Evolutionary conservation across 345 rosid genomes (phyloP), one percentile per base, ranked within the genome.

Genomic region (Brassica rapa): DNA sequence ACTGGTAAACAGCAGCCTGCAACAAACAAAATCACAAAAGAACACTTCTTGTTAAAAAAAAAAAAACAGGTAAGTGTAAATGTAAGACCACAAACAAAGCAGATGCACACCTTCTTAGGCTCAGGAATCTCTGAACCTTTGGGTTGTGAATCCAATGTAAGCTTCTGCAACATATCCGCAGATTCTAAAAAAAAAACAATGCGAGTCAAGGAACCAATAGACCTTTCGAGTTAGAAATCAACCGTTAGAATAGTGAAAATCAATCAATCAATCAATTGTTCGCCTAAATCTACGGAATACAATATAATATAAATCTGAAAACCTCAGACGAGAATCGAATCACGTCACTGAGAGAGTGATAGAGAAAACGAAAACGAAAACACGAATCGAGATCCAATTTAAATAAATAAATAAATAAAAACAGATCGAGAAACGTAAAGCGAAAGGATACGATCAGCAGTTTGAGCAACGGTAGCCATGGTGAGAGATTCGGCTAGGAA

Each of bases 381-480:
- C 53, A 66, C 62, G 63, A 74, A 14, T 66, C 71, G 66, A 74
- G 62, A 81, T 75, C 72, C 57, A 70, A 41, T 46, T 43, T 6
- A 32, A 32, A 35, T 1, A 33, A 1, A 33, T 56, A 66, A 19
- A 21, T 8, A 78, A 1, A 74, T 66, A 56, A 79, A 72, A 25
- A 25, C 78, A 79, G 78, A 85, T 80, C 76, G 69, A 68, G 32
- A 16, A 15, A 80, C 74, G 68, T 66, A 10, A 49, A 51, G 9
- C 0, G 67, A 80, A 90, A 51, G 96, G 96, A 93, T 93, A 93
- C 98, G 87, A 80, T 93, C 96, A 67, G 92, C 83, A 67, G 89
- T 3, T n/a, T 21, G 81, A 82, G 88, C 81, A 65, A 88, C 93
- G 71, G 89, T 71, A 73, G 94, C 91, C 98, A 93, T 92, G 84